phyloP scores from a whole-genome alignment of 2,329 filamentous ascomycete genomes.

The Colletotrichum simmondsii region DNA sequence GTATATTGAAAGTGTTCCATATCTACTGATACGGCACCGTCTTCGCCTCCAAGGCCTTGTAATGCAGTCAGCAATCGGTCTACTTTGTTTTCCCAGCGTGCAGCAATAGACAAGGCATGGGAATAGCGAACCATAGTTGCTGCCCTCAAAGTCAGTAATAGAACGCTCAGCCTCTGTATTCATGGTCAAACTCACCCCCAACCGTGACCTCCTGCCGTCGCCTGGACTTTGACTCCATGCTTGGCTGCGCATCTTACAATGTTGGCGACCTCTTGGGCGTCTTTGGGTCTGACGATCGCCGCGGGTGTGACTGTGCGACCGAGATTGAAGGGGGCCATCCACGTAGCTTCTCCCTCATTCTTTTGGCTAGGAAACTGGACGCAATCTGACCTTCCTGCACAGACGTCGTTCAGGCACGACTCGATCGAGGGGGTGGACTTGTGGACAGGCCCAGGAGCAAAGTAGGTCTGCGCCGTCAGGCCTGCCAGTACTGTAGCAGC shows the following conservation, averaged over 20 bases:
- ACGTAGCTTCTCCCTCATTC: constrained; percentile 44
- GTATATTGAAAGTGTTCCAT: constrained; percentile 64
- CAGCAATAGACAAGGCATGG: too few relatives aligned
- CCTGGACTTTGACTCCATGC: constrained; percentile 64
- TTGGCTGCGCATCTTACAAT: constrained; percentile 66
- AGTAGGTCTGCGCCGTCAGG: neutral
- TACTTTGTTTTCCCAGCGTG: too few relatives aligned
- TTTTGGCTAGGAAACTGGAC: constrained; percentile 50
- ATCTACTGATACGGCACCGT: constrained; percentile 64
- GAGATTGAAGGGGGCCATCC: constrained; percentile 65
- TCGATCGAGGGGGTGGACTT: constrained; percentile 39
- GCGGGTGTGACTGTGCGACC: constrained; percentile 59
- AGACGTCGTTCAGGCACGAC: constrained; percentile 58
- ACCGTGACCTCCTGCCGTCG: constrained; percentile 71
- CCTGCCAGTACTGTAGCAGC: neutral
- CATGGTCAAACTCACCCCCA: constrained; percentile 57
- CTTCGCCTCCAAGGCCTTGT: constrained; percentile 56
- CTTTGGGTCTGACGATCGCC: constrained; percentile 67
- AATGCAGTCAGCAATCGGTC: neutral
- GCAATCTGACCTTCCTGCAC: constrained; percentile 54
- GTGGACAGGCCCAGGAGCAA: neutral
- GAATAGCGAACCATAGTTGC: constrained; percentile 10
- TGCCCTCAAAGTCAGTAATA: neutral
- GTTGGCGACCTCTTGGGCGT: constrained; percentile 61
- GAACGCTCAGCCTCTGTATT: too few relatives aligned